Conservation (phyloP, 495 filamentous ascomycete genomes). For the Tuber indicum region DNA sequence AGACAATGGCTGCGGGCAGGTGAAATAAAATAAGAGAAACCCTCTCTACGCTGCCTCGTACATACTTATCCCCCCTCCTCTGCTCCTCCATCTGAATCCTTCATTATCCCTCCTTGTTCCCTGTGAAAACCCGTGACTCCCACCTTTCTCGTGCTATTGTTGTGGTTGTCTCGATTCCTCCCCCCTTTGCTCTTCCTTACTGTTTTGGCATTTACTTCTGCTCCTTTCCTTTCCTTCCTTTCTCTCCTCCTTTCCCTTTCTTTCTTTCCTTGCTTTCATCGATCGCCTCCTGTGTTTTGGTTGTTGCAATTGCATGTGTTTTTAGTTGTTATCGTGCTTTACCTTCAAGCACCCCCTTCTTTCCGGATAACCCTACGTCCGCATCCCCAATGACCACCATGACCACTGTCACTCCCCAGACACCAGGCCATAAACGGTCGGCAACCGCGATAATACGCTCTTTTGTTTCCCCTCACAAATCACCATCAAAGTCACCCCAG, state of each 20-base stretch:
- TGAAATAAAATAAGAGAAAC: background rate
- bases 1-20: background rate
- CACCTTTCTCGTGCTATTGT: slow-evolving; percentile 26
- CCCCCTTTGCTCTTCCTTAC: slow-evolving; percentile 27
- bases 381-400: slow-evolving; percentile 27
- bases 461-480: slow-evolving; percentile 41
- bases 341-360: slow-evolving; percentile 16
- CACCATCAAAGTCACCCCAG: slow-evolving; percentile 26
- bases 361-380: slow-evolving; percentile 22
- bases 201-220: slow-evolving; percentile 17
- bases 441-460: slow-evolving; percentile 41
- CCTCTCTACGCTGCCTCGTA: background rate
- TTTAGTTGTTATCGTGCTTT: slow-evolving; percentile 25
- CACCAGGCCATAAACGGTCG: slow-evolving; percentile 39
- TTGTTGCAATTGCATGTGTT: slow-evolving; percentile 36
- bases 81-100: slow-evolving; percentile 14
- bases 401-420: slow-evolving; percentile 19
- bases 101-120: slow-evolving; percentile 31
- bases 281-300: slow-evolving; percentile 16
- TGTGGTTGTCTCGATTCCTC: slow-evolving; percentile 30
- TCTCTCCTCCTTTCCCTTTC: slow-evolving; percentile 11
- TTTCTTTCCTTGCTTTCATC: slow-evolving; percentile 7
- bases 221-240: slow-evolving; percentile 17
- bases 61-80: slow-evolving; percentile 34
- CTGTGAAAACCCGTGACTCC: slow-evolving; percentile 33